phyloP scores from a whole-genome alignment of 305 asterid genomes.

The Rubia peregrina region DNA sequence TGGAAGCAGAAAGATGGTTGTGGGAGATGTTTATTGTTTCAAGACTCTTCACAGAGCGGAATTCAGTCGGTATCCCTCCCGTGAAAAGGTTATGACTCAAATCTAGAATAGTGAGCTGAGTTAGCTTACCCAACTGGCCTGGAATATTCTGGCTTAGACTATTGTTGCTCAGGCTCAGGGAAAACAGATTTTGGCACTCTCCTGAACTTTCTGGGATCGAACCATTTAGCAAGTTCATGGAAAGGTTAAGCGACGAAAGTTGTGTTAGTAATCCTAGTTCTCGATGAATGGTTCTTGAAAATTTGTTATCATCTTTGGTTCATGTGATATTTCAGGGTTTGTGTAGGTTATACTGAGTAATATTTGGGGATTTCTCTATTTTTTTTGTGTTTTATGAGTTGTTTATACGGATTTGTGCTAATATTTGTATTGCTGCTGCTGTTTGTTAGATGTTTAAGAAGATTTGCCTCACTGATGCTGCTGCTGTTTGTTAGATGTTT shows the following conservation, averaged over 20 bases:
- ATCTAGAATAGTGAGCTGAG: not conserved
- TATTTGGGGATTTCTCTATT: no score
- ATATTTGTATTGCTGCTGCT: no score
- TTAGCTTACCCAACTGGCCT: not conserved
- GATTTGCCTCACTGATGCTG: no score
- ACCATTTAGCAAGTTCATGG: constrained; percentile 14
- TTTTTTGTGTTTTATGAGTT: no score
- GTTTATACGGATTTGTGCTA: no score
- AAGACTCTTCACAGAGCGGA: rapidly evolving
- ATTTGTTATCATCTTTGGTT: constrained; percentile 10
- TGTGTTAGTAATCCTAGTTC: constrained; percentile 16
- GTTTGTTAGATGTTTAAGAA: no score
- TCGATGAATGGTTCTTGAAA: constrained; percentile 13
- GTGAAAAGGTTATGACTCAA: constrained; percentile 15
- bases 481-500: no score
- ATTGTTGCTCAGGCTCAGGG: constrained; percentile 19
- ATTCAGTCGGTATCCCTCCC: constrained; percentile 16
- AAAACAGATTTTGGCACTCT: not conserved
- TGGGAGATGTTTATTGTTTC: constrained; percentile 13
- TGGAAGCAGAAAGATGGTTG: constrained; percentile 18
- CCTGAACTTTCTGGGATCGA: constrained; percentile 11
- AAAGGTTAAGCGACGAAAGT: constrained; percentile 14
- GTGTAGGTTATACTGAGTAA: no score
- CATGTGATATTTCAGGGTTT: no score
- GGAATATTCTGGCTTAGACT: constrained; percentile 14